Evolutionary conservation across 2,329 filamentous ascomycete genomes (phyloP).

Genomic region (Neonectria sp.): DNA sequence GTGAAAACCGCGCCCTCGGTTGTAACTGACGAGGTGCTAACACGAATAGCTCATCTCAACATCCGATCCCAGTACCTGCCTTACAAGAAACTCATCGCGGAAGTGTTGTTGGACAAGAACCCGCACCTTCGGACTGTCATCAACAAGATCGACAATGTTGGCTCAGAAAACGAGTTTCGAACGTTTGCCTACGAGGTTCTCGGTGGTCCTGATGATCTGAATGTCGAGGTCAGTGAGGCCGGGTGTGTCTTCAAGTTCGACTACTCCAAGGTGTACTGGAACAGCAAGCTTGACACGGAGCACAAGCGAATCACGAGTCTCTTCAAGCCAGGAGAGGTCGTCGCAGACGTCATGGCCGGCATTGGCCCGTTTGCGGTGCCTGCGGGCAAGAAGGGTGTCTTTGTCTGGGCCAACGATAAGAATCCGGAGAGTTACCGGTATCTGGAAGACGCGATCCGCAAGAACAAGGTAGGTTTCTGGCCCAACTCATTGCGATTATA

Average conservation of each 20-base stretch:
- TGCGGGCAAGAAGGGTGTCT: constrained; percentile 89
- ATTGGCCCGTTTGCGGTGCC: constrained; percentile 96
- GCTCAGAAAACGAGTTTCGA: constrained; percentile 86
- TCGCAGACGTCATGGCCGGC: constrained; percentile 97
- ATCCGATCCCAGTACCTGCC: constrained; percentile 86
- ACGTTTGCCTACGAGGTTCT: constrained; percentile 96
- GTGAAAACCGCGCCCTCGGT: constrained; percentile 43
- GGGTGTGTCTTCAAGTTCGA: constrained; percentile 92
- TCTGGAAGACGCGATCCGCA: constrained; percentile 77
- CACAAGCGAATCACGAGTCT: constrained; percentile 83
- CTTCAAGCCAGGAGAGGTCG: constrained; percentile 88
- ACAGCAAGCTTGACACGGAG: constrained; percentile 90
- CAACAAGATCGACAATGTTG: constrained; percentile 94
- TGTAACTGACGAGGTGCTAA: constrained; percentile 11
- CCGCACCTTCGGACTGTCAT: constrained; percentile 87
- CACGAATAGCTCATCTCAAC: constrained; percentile 83
- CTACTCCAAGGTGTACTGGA: constrained; percentile 98
- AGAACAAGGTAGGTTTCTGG: constrained; percentile 79
- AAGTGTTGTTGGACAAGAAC: constrained; percentile 93
- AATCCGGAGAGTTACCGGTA: constrained; percentile 89
- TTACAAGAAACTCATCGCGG: constrained; percentile 88
- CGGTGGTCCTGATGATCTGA: constrained; percentile 83
- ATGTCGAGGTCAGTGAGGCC: constrained; percentile 87
- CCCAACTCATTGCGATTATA: neutral
- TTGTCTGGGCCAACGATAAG: constrained; percentile 97